A percentile compares a stretch with the other conserved stretches of the same genome.
Conservation (phyloP, 306 rosid species). For the Ammopiptanthus mongolicus region DNA sequence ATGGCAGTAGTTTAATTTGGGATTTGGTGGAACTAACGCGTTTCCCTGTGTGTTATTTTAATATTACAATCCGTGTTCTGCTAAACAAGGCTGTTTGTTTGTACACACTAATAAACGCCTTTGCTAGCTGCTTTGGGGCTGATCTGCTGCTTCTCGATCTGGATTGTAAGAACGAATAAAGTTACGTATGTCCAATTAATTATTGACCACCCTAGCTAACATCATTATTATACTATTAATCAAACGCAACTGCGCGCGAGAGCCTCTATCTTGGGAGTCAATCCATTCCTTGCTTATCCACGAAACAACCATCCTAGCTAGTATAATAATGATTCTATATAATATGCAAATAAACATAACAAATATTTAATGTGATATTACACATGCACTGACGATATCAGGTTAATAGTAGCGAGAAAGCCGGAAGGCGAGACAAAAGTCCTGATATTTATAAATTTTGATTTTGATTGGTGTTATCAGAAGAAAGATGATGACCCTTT, state of each 20-base stretch:
- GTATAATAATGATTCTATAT: slow-evolving; percentile 3
- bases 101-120: slow-evolving; percentile 6
- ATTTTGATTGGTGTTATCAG: neutral
- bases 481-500: neutral
- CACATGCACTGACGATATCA: neutral
- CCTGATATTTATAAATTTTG: neutral
- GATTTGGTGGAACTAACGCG: slow-evolving; percentile 67
- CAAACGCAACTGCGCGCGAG: slow-evolving; percentile 29
- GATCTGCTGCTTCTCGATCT: too few relatives aligned
- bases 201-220: slow-evolving; percentile 17
- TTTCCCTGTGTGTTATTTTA: slow-evolving; percentile 30
- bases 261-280: slow-evolving; percentile 40
- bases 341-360: neutral
- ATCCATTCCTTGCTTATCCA: slow-evolving; percentile 61
- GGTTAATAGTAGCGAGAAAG: neutral
- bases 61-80: slow-evolving; percentile 24
- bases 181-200: slow-evolving; percentile 21
- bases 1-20: slow-evolving; percentile 41
- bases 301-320: slow-evolving; percentile 37
- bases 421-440: neutral
- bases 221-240: slow-evolving; percentile 29
- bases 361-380: neutral
- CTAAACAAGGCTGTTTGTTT: slow-evolving; percentile 33
- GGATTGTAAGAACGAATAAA: slow-evolving; percentile 13
- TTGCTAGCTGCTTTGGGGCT: slow-evolving; percentile 5